Base-by-base conservation (phyloP, 495 filamentous ascomycete species). In the Thozetella sp. region DNA sequence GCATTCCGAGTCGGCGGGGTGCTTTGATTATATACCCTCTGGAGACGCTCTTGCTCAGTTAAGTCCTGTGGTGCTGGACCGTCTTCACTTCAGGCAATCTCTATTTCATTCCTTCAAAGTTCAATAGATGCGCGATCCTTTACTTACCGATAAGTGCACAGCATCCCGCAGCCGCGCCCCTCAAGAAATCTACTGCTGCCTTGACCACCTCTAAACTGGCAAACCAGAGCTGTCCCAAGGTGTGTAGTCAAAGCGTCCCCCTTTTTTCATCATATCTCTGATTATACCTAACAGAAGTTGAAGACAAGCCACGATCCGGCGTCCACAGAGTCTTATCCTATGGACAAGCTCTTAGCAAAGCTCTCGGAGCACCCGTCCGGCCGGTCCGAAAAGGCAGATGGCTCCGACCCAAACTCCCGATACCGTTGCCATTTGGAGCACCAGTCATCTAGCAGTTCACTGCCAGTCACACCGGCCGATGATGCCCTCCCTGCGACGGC, bases 271-370 rank as follows among this genome's bases (percentile, higher is more conserved):
- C 40, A 53, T 63, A 12, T 24, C n/a, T 64, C 66, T 72, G 30
- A 65, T 75, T 76, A 64, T 80, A 61, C 19, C 25, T 43, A 61
- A 67, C 63, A 78, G 75, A 80, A 77, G 74, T 69, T 80, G 63
- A 82, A 83, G 76, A 68, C 70, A 22, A 78, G 65, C 53, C 77
- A 78, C 65, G 77, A 81, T 48, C 53, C 70, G 2, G 65, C 67
- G 23, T 68, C 68, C 17, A 53, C 54, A 24, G 74, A 80, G 20
- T 60, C 63, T 25, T 77, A 74, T 57, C 71, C 71, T 10, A 78
- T 90, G 75, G 86, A 91, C 57, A 77, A 85, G 51, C 76, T 90
- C 24, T 77, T 90, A 60, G 81, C 88, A 9, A 87, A 85, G 65
- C 81, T 93, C 51, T 81, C 84, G 24, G 84, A 92, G 71, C 89